Evolutionary conservation across 2,329 filamentous ascomycete genomes (phyloP).

Genomic region (Phialocephala sp.): DNA sequence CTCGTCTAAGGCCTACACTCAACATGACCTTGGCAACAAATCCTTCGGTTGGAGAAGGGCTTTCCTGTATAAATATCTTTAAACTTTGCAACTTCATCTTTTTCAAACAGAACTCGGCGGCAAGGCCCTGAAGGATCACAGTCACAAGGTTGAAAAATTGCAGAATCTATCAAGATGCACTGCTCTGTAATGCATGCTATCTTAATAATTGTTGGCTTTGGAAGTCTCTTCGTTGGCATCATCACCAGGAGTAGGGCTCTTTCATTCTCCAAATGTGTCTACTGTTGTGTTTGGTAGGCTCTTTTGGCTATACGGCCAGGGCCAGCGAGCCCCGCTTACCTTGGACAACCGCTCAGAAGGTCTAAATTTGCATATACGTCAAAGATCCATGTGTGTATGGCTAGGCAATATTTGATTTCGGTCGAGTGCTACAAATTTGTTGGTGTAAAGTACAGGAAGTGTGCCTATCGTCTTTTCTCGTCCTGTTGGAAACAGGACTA

Average conservation of each 20-base stretch:
- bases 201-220: neutral
- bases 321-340: neutral
- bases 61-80: conserved; percentile 5
- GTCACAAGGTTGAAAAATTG: neutral
- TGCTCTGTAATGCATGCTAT: neutral
- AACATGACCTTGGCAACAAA: neutral
- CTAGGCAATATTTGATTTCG: neutral
- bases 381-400: neutral
- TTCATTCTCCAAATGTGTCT: neutral
- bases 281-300: neutral
- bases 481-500: neutral
- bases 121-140: conserved; percentile 1
- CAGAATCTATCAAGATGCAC: neutral
- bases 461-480: neutral
- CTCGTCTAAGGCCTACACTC: neutral
- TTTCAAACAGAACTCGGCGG: neutral
- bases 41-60: conserved; percentile 1
- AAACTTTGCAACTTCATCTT: conserved; percentile 4
- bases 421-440: neutral
- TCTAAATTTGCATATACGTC: neutral
- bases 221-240: neutral
- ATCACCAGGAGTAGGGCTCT: neutral
- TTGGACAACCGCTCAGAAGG: neutral
- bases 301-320: neutral
- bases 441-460: neutral